These are phyloP conservation scores for Endoconidiophora polonica DNA, from an alignment of 2,329 filamentous ascomycete species.

Conservation along the genomic window DNA sequence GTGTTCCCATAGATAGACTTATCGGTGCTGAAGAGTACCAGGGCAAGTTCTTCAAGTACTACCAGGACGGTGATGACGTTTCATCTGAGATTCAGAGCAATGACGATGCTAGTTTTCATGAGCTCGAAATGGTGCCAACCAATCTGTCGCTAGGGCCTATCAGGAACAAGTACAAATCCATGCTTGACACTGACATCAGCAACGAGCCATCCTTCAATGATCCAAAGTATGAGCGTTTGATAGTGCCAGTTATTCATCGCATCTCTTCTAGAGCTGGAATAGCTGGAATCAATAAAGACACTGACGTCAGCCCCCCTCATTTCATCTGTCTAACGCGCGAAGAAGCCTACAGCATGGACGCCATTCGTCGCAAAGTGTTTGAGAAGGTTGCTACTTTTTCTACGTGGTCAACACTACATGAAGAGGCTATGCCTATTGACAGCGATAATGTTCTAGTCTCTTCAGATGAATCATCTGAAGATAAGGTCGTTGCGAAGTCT, in stretches of 20 bases:
- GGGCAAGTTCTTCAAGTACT: conserved; percentile 72
- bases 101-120: conserved; percentile 52
- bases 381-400: conserved; percentile 62
- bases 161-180: conserved; percentile 28
- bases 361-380: conserved; percentile 65
- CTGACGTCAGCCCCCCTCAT: conserved; percentile 32
- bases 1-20: conserved; percentile 47
- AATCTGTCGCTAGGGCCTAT: conserved; percentile 47
- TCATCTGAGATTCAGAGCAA: conserved; percentile 55
- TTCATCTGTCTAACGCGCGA: conserved; percentile 62
- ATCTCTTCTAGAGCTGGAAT: conserved; percentile 19
- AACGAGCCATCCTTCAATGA: conserved; percentile 38
- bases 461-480: conserved; percentile 32
- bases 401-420: conserved; percentile 46
- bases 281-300: conserved; percentile 14
- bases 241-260: conserved; percentile 57
- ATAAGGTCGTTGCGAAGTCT: conserved; percentile 60
- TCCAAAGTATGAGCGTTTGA: conserved; percentile 44
- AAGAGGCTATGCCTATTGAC: conserved; percentile 24
- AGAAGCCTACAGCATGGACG: conserved; percentile 49
- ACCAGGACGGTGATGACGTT: conserved; percentile 50
- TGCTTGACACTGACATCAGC: conserved; percentile 31
- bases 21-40: conserved; percentile 72
- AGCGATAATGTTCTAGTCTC: conserved; percentile 13
- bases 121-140: conserved; percentile 62